These are phyloP conservation scores for Camellia japonica DNA, from an alignment of 148 eudicot species.

Conservation along the genomic window DNA sequence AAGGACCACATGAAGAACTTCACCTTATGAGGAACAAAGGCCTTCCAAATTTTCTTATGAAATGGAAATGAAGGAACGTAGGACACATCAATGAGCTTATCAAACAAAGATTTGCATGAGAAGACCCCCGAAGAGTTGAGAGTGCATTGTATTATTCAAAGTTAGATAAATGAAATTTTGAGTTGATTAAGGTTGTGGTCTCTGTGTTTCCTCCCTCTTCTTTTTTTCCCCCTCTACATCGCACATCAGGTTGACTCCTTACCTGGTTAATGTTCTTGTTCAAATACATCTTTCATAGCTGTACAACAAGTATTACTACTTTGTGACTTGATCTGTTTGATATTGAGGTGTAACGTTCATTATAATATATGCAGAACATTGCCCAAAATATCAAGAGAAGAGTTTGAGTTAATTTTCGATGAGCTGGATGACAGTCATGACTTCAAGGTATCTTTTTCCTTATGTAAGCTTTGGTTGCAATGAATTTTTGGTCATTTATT, in stretches of 20 bases:
- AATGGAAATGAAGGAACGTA: too few relatives aligned
- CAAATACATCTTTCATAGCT: background rate
- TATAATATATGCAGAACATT: conserved; percentile 49
- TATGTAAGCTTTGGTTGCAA: background rate
- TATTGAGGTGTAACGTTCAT: background rate
- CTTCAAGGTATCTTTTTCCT: conserved; percentile 52
- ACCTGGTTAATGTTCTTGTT: background rate
- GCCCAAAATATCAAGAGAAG: conserved; percentile 82
- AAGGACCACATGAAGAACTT: too few relatives aligned
- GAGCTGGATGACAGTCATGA: conserved; percentile 89
- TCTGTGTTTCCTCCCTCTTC: too few relatives aligned
- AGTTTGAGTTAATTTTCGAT: conserved; percentile 76
- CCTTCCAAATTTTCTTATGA: too few relatives aligned
- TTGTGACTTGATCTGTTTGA: conserved; percentile 6
- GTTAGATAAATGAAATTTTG: too few relatives aligned
- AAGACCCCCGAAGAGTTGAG: too few relatives aligned
- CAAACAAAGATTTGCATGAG: too few relatives aligned
- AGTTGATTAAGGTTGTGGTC: too few relatives aligned
- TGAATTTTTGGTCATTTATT: background rate
- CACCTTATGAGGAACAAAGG: too few relatives aligned
- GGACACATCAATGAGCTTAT: too few relatives aligned
- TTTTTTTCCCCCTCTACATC: too few relatives aligned
- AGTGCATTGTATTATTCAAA: too few relatives aligned
- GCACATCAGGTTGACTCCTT: background rate
- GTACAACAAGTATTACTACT: background rate